Evolutionary conservation across 164 flowering plant species (phyloP), one percentile per base, ranked within the genome.

Genomic region (Tetracentron sinense): DNA sequence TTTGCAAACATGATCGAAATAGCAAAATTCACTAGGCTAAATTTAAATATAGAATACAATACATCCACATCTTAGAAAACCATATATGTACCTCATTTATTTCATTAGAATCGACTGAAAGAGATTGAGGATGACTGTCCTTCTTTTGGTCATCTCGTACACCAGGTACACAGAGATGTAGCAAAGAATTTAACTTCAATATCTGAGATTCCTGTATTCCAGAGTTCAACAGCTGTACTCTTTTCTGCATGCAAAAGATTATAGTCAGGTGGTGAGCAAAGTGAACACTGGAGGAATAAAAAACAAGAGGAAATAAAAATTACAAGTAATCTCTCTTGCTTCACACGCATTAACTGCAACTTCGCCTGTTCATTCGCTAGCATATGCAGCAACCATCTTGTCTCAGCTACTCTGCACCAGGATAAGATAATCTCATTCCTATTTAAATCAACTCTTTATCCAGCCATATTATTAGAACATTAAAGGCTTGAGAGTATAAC

Each of bases 241-340:
- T 79, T 75, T 77, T 75, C 96, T 92, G 85, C 82, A 76, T 42
- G 17, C 21, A 46, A 35, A 68, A 65, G 60, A 53, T 4, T 26
- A 46, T 0, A 42, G 35, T 60, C 10, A 69, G 33, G 19, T 54
- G 25, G 21, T 6, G 69, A 58, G n/a, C 27, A 58, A 31, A 48
- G 35, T 8, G 6, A 10, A 49, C 21, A 52, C 30, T 4, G 12
- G 12, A 46, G 61, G 22, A 62, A 63, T 1, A 0, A 51, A 49
- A 51, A 25, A 50, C 48, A 53, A 21, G 65, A 35, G 20, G 26
- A 48, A n/a, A 15, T 59, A 47, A 63, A 50, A 42, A 52, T 65
- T 83, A 86, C 96, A 77, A 53, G 73, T 44, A 84, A 66, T 59
- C 44, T 80, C 42, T 83, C 82, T 52, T 70, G 77, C 79, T 83